Evolutionary conservation across 177 flowering plant species (phyloP), one percentile per base, ranked within the genome.

Genomic region (Vitis hybrid): DNA sequence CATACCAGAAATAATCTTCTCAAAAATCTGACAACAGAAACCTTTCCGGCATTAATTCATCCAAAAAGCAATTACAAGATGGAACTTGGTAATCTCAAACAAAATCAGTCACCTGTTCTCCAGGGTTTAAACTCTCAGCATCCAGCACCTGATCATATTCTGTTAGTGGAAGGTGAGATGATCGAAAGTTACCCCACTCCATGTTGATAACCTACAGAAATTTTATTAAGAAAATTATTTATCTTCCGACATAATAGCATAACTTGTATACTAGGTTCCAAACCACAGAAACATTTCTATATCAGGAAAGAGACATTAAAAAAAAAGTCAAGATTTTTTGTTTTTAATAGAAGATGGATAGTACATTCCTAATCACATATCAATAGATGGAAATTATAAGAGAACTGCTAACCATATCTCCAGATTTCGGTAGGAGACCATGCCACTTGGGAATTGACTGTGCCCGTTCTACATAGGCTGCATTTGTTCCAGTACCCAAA

Each of bases 401-500:
- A 8, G 55, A 64, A 26, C 2, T 3, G 58, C 81, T 76, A 31
- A 91, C 99, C 99, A 91, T 95, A 67, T 95, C 93, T 68, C 93
- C 98, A 51, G 94, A 90, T 73, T 89, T 91, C 15, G 99, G 98
- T 53, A 87, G 83, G 72, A 77, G 88, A 67, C 97, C 97, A 68
- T 91, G 97, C 99, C 96, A 93, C 76, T 95, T 95, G 18, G 99
- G 97, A 80, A 95, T 95, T 61, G 96, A 96, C 68, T 86, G 74
- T 16, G 95, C 98, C 53, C 92, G 88, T 76, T 95, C 99, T 19
- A 95, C 91, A 84, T 95, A 95, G 26, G 99, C 99, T 69, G 99
- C 98, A 87, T 95, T 95, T 66, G 99, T 93, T 71, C 99, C 99
- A 65, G 99, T 95, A 39, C 99, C 99, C 76, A 95, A 78, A 19